Conservation (phyloP, 1,139 yeast species). For the Kodamaea sp. region DNA sequence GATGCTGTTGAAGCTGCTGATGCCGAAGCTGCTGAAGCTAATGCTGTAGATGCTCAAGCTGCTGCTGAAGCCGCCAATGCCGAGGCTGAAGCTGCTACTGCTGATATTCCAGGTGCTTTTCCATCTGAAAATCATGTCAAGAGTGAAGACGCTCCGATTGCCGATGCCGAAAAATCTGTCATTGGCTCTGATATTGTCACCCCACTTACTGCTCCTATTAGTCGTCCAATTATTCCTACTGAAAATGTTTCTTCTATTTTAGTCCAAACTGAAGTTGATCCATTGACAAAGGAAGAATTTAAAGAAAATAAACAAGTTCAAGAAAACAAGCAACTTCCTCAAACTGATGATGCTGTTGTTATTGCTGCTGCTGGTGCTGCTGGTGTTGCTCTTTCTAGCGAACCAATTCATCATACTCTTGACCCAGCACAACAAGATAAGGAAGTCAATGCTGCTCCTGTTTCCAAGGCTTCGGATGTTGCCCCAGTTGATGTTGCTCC, state of each 20-base stretch:
- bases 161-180: conserved; percentile 1
- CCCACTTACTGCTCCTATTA: conserved; percentile 10
- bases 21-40: conserved; percentile 7
- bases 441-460: conserved; percentile 4
- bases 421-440: conserved; percentile 24
- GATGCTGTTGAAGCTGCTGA: conserved; percentile 11
- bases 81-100: conserved; percentile 4
- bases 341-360: conserved; percentile 1
- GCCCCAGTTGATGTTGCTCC: conserved; percentile 10
- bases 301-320: too few species aligned
- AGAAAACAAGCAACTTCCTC: too few species aligned
- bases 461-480: conserved; percentile 5
- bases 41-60: conserved; percentile 5
- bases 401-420: conserved; percentile 20
- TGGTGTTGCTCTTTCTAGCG: conserved; percentile 12
- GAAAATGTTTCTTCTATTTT: conserved; percentile 9
- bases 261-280: background rate
- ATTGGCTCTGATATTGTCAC: conserved; percentile 9
- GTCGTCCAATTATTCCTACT: conserved; percentile 13
- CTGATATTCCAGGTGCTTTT: conserved; percentile 6
- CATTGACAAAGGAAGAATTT: too few species aligned
- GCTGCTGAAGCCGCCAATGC: conserved; percentile 6
- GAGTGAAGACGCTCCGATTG: background rate
- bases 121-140: background rate
- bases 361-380: conserved; percentile 9